Evolutionary conservation across 345 rosid species (phyloP).

Genomic region (Theobroma cacao): DNA sequence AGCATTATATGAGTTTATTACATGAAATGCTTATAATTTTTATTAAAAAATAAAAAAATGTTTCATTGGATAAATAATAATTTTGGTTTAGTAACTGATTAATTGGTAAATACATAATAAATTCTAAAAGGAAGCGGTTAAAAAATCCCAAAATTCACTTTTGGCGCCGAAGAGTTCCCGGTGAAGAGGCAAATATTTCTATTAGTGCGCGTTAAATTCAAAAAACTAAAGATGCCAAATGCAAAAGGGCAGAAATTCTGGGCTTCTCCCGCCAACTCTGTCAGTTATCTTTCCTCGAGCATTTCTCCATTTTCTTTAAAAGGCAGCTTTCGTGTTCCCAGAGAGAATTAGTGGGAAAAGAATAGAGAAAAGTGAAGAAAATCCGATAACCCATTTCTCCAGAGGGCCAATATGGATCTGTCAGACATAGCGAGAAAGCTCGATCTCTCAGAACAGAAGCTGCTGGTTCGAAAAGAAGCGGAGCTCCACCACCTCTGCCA

Average conservation of each 20-base stretch:
- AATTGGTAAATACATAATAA: no score
- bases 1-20: no score
- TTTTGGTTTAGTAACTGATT: no score
- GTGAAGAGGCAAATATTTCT: background rate
- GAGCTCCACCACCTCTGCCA: slow-evolving; percentile 96
- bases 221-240: background rate
- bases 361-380: background rate
- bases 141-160: background rate
- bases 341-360: background rate
- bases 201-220: background rate
- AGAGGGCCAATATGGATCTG: slow-evolving; percentile 52
- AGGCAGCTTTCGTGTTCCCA: background rate
- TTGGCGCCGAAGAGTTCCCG: background rate
- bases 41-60: no score
- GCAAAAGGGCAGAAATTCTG: background rate
- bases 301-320: background rate
- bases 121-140: background rate
- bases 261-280: slow-evolving; percentile 2
- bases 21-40: no score
- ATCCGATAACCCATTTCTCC: background rate
- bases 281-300: background rate
- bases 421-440: slow-evolving; percentile 70
- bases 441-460: slow-evolving; percentile 63
- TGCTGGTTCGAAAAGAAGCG: slow-evolving; percentile 75
- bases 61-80: no score